Percentiles rank a stretch among this genome's conserved stretches.
Conservation (phyloP, 78 protist genomes). For the Mantamonas sphyraenae region DNA sequence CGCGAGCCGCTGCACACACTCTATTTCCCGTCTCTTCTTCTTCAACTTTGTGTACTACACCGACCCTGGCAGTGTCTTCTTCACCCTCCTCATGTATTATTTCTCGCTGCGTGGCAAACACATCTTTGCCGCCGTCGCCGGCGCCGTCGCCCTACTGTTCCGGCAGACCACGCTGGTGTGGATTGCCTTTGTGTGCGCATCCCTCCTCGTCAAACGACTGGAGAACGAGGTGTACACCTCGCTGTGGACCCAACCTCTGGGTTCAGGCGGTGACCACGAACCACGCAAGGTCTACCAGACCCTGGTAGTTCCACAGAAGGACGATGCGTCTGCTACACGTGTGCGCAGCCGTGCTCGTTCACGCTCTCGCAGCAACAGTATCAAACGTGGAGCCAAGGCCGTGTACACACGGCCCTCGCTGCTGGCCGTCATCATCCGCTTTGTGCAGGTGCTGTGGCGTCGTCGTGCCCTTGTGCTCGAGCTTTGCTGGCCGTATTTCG, state of each 20-base stretch:
- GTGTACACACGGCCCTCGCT: no score
- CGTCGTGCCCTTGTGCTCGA: background rate
- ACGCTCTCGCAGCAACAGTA: background rate
- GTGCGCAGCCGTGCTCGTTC: background rate
- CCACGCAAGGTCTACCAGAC: no score
- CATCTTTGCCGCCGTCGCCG: background rate
- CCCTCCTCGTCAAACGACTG: background rate
- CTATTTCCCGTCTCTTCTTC: slow-evolving; percentile 31
- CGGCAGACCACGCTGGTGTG: slow-evolving; percentile 51
- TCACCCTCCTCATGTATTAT: slow-evolving; percentile 6
- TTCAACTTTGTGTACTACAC: slow-evolving; percentile 44
- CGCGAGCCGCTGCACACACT: slow-evolving; percentile 4
- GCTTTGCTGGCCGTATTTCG: background rate
- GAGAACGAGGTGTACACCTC: no score
- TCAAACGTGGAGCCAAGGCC: no score
- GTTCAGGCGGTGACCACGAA: no score
- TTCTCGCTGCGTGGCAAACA: background rate
- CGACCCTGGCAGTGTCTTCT: slow-evolving; percentile 13
- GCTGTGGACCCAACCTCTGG: background rate
- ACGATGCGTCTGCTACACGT: background rate
- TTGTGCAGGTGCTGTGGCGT: background rate
- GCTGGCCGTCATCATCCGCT: no score
- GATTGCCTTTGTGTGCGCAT: background rate
- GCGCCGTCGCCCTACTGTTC: background rate
- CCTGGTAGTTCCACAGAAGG: background rate